These are phyloP conservation scores for Camelina sativa DNA, from an alignment of 345 rosid species.

Conservation along the genomic window DNA sequence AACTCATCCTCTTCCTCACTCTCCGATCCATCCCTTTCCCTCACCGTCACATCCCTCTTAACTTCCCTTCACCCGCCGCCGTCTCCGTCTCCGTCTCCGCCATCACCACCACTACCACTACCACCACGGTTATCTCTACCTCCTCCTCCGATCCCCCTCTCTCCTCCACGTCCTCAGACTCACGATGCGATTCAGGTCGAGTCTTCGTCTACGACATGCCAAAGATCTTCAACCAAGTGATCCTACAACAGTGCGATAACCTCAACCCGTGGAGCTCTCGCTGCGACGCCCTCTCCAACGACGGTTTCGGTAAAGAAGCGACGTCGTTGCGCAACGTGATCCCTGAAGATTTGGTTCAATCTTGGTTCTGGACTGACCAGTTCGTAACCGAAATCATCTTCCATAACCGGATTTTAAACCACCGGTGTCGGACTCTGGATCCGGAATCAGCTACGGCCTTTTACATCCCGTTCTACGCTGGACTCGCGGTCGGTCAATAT, in stretches of 20 bases:
- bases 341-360: slow-evolving; percentile 66
- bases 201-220: slow-evolving; percentile 86
- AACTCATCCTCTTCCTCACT: slow-evolving; percentile 61
- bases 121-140: slow-evolving; percentile 26
- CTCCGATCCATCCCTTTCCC: slow-evolving; percentile 59
- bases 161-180: not conserved
- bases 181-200: slow-evolving; percentile 59
- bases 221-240: slow-evolving; percentile 63
- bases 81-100: not conserved
- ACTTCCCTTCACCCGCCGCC: slow-evolving; percentile 42
- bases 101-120: slow-evolving; percentile 27
- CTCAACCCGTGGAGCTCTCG: slow-evolving; percentile 92
- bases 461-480: slow-evolving; percentile 91
- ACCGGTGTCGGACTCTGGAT: slow-evolving; percentile 72
- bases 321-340: slow-evolving; percentile 54
- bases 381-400: slow-evolving; percentile 81
- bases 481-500: slow-evolving; percentile 87
- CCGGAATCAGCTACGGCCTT: slow-evolving; percentile 77
- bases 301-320: slow-evolving; percentile 73
- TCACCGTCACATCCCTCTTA: slow-evolving; percentile 39
- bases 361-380: slow-evolving; percentile 97
- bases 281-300: slow-evolving; percentile 70
- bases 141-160: slow-evolving; percentile 8
- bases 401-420: slow-evolving; percentile 76
- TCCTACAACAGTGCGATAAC: slow-evolving; percentile 65